Percentiles rank a stretch among this genome's conserved stretches.
Conservation (phyloP, 2,329 filamentous ascomycete species). For the Phialophora verrucosa region DNA sequence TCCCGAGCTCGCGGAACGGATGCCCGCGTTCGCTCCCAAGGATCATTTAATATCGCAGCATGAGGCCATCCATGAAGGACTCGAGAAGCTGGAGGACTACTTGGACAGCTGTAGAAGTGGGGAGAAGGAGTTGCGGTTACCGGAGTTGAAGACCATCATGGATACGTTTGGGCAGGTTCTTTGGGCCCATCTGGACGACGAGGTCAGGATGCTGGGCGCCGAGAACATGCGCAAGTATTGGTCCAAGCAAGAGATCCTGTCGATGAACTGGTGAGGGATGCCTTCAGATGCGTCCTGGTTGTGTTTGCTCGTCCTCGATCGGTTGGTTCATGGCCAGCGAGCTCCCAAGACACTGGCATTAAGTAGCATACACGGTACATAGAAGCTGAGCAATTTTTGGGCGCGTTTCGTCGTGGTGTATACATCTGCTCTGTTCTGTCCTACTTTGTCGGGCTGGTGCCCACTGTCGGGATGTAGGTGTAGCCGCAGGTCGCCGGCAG, state of each 20-base stretch:
- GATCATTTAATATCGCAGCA: slow-evolving; percentile 76
- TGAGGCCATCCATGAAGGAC: slow-evolving; percentile 74
- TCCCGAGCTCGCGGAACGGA: slow-evolving; percentile 74
- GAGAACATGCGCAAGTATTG: slow-evolving; percentile 89
- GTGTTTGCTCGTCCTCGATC: neutral
- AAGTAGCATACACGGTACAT: neutral
- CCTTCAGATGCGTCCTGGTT: neutral
- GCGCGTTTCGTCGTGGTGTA: neutral
- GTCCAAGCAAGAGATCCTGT: slow-evolving; percentile 74
- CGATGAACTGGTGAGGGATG: slow-evolving; percentile 60
- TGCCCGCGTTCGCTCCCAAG: slow-evolving; percentile 75
- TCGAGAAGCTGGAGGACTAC: slow-evolving; percentile 72
- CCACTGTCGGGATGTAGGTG: neutral
- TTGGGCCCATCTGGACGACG: slow-evolving; percentile 82
- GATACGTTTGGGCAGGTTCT: slow-evolving; percentile 78
- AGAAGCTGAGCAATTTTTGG: neutral
- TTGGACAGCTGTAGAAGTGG: slow-evolving; percentile 66
- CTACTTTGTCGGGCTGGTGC: neutral
- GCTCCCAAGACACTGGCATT: neutral
- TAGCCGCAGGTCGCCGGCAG: neutral
- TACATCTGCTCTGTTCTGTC: neutral
- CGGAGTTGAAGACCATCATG: slow-evolving; percentile 71
- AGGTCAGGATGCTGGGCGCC: slow-evolving; percentile 77
- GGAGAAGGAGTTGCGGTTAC: slow-evolving; percentile 63
- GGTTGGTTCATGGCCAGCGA: neutral